Evolutionary conservation across 345 rosid species (phyloP), one percentile per base, ranked within the genome.

Genomic region (Balakata baccata): DNA sequence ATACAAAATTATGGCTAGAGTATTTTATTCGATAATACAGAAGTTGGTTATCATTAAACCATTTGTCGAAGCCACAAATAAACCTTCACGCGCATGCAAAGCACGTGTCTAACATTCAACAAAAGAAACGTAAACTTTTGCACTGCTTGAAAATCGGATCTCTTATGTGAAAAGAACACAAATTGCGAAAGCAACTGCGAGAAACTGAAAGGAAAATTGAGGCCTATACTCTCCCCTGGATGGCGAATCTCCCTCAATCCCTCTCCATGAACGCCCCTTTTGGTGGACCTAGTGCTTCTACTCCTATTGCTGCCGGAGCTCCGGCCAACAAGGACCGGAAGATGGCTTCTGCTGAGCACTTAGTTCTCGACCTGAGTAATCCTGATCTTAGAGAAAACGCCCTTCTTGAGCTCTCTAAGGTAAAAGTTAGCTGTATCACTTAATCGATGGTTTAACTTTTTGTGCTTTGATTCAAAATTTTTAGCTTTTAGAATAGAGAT

Each of bases 371-470:
- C 69, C 94, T 92, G 49, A 86, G 96, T 82, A 91, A 89, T 75
- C 98, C 96, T 2, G 98, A 92, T 81, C 97, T 91, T 82, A 89
- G 97, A 61, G 98, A 92, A 68, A 91, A 89, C 72, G 98, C 94
- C 52, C 91, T 92, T 45, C 87, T 87, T 43, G 92, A 90, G 69
- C 87, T 84, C 68, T 85, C 91, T 47, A 92, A 88, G 96, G 98
- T 89, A 68, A 17, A 7, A 8, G 12, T 43, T 23, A 38, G 8
- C 11, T 46, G n/a, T n/a, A 17, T 14, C 71, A 38, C 0, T 51
- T 71, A 20, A 4, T 43, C 16, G 52, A 45, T 11, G 62, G 11
- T 11, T 9, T 34, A 16, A 1, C 57, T 64, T 66, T 54, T 11
- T n/a, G 4, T 64, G 0, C 61, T 51, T 64, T 20, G 16, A 29